Evolutionary conservation across 2,329 filamentous ascomycete genomes (phyloP).

Genomic region (Sporothrix schenckii): DNA sequence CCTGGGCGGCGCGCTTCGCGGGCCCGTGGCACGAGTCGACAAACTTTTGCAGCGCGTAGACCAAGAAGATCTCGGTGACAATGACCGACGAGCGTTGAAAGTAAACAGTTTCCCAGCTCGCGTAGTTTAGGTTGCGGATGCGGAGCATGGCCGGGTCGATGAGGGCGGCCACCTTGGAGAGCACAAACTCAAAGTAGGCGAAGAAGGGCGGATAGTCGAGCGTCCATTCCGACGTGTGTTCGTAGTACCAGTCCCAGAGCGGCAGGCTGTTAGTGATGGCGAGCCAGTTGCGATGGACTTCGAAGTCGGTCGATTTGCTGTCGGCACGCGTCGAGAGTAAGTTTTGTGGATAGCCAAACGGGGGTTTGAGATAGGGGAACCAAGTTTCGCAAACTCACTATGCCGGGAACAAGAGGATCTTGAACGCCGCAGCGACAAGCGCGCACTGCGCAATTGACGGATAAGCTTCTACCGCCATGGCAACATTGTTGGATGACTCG

Average conservation of each 20-base stretch:
- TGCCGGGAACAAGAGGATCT: constrained; percentile 87
- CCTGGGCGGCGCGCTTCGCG: constrained; percentile 77
- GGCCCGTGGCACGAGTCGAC: constrained; percentile 67
- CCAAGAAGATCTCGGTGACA: constrained; percentile 77
- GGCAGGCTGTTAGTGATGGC: constrained; percentile 91
- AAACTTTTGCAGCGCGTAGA: constrained; percentile 80
- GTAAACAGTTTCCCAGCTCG: constrained; percentile 90
- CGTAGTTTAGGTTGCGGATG: constrained; percentile 78
- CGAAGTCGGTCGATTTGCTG: constrained; percentile 98
- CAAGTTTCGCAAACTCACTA: constrained; percentile 67
- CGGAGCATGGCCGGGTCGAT: constrained; percentile 80
- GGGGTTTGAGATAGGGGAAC: not conserved
- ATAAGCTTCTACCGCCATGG: constrained; percentile 73
- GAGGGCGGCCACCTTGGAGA: constrained; percentile 78
- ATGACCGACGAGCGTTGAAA: constrained; percentile 93
- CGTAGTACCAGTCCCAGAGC: constrained; percentile 89
- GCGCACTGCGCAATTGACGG: constrained; percentile 90
- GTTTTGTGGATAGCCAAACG: not conserved
- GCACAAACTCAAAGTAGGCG: constrained; percentile 90
- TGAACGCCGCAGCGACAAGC: constrained; percentile 82
- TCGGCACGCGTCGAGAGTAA: constrained; percentile 27
- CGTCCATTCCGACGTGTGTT: constrained; percentile 98
- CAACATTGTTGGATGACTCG: constrained; percentile 27
- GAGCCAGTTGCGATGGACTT: constrained; percentile 98
- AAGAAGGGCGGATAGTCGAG: constrained; percentile 99